A percentile compares a stretch with the other conserved stretches of the same genome.
Evolutionary conservation across 306 rosid genomes (phyloP).

Genomic region (Begonia loranthoides): DNA sequence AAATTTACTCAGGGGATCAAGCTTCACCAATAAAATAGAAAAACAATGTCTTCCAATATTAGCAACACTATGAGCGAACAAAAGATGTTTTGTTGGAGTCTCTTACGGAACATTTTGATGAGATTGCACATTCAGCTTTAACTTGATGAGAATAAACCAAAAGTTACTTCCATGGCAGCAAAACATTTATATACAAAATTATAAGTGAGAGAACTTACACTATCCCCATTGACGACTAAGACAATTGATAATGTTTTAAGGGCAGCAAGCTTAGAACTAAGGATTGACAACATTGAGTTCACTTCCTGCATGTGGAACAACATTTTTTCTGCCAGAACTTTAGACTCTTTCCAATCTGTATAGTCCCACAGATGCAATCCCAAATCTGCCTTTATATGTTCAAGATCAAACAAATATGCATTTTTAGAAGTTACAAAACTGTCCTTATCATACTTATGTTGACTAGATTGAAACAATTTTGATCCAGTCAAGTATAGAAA

Average conservation of each 20-base stretch:
- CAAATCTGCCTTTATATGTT: slow-evolving; percentile 47
- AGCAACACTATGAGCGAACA: no score
- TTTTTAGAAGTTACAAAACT: slow-evolving; percentile 29
- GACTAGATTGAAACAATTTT: slow-evolving; percentile 35
- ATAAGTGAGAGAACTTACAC: slow-evolving; percentile 44
- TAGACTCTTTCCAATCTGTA: slow-evolving; percentile 64
- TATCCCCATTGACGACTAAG: slow-evolving; percentile 40
- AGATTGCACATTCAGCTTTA: no score
- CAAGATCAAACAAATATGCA: slow-evolving; percentile 48
- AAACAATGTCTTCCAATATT: no score
- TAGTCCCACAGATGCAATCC: slow-evolving; percentile 71
- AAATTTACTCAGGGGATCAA: no score
- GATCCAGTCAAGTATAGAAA: slow-evolving; percentile 48
- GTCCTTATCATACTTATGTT: slow-evolving; percentile 37
- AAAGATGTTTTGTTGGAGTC: no score
- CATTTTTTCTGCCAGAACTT: slow-evolving; percentile 60
- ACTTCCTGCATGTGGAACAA: slow-evolving; percentile 49
- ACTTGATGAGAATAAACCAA: no score
- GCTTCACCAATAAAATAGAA: no score
- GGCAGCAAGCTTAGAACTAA: slow-evolving; percentile 66
- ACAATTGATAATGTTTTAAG: slow-evolving; percentile 44
- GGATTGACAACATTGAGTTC: slow-evolving; percentile 46
- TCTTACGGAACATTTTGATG: no score
- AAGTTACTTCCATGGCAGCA: not conserved
- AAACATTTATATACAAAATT: slow-evolving; percentile 7